Evolutionary conservation across 768 basidiomycete genomes (phyloP).

Genomic region (Leccinum variicolor): DNA sequence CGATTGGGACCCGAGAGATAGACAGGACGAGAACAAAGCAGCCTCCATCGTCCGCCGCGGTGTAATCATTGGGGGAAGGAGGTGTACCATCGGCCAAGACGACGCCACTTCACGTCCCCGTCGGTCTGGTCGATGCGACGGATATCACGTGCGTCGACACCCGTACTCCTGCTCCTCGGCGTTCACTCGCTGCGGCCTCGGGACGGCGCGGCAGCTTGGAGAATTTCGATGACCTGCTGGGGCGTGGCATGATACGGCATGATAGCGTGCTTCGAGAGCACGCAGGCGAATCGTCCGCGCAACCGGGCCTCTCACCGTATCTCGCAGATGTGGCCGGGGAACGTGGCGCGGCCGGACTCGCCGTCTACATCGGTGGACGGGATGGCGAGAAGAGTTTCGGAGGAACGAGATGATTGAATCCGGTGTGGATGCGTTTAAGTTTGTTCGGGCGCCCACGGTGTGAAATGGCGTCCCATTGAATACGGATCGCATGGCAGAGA

Average conservation of each 20-base stretch:
- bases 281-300: background rate
- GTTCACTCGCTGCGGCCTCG: background rate
- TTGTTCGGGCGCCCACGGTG: background rate
- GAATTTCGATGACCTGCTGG: background rate
- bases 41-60: background rate
- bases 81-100: background rate
- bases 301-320: background rate
- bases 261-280: background rate
- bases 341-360: background rate
- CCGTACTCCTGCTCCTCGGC: background rate
- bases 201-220: background rate
- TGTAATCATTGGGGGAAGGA: background rate
- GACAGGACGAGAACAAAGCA: background rate
- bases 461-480: background rate
- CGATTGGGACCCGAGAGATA: background rate
- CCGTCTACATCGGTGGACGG: background rate
- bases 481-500: background rate
- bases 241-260: background rate
- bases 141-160: background rate
- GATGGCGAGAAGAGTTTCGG: background rate
- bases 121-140: background rate
- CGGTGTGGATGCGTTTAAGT: background rate
- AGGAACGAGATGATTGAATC: background rate
- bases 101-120: background rate
- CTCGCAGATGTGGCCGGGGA: background rate